Evolutionary conservation across 2,329 filamentous ascomycete genomes (phyloP), one percentile per base, ranked within the genome.

Genomic region (Lasiodiplodia gonubiensis): DNA sequence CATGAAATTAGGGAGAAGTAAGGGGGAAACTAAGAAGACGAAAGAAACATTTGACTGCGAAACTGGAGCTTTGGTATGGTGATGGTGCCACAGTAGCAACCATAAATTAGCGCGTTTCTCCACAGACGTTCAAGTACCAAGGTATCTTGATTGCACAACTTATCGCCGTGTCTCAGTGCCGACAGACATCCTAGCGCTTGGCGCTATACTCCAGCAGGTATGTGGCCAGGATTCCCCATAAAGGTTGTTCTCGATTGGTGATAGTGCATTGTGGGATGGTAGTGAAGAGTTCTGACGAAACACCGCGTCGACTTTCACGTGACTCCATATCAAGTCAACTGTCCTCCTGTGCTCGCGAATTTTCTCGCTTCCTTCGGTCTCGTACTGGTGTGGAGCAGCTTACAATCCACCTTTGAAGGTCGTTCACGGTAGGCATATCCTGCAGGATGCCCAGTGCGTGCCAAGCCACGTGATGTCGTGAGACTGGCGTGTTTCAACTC

Each of bases 381-480:
- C 39, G 39, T 42, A 18, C 39, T 42, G 8, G 8, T 33, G 39
- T 42, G 39, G 39, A 42, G 39, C 39, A 18, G 39, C 14, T 21
- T 11, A 46, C 18, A 46, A 46, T 14, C 37, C 14, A 42, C 37
- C 16, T 3, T 18, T 18, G 18, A 42, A 10, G 37, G 18, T 18
- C 16, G 25, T 16, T n/a, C 16, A 16, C 52, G 30, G n/a, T 21
- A n/a, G 27, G 7, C n/a, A 55, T 35, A n/a, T 18, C 18, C 33
- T 21, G n/a, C 30, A 8, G 11, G 53, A 2, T 12, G 11, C 11
- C 10, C 4, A 27, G 4, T 23, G 27, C 12, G 39, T 51, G 35
- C 49, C 59, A 63, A 51, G 46, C 42, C 59, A 63, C 59, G 59
- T 63, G 59, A 63, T 25, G 27, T 35, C 42, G 59, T 37, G 59